Conservation (phyloP, 2,329 filamentous ascomycete genomes). For the Fusarium sp. region DNA sequence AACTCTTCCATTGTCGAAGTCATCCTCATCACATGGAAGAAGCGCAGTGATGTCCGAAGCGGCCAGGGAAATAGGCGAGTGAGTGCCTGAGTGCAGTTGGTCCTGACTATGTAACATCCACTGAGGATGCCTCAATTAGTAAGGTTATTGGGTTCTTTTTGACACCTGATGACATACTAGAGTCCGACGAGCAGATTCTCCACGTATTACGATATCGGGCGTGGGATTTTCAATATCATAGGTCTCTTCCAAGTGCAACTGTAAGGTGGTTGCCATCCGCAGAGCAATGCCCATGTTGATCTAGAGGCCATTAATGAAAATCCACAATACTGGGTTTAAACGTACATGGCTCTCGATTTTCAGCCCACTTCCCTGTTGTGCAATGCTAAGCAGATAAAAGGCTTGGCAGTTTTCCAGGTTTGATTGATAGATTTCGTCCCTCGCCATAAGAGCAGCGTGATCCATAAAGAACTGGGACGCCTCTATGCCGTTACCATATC, state of each 20-base stretch:
- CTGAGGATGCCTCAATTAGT: conserved; percentile 47
- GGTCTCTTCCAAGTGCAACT: conserved; percentile 67
- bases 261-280: conserved; percentile 67
- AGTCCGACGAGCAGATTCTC: conserved; percentile 69
- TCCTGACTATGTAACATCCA: conserved; percentile 73
- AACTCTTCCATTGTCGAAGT: conserved; percentile 63
- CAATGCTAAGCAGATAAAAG: conserved; percentile 70
- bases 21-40: conserved; percentile 65
- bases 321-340: conserved; percentile 7
- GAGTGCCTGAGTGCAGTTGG: conserved; percentile 66
- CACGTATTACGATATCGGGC: conserved; percentile 60
- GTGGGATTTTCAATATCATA: conserved; percentile 60
- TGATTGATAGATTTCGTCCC: conserved; percentile 63
- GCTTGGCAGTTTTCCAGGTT: conserved; percentile 68
- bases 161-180: conserved; percentile 56
- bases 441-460: conserved; percentile 61
- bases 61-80: conserved; percentile 63
- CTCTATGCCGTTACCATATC: conserved; percentile 64
- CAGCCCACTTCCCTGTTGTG: conserved; percentile 68
- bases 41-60: conserved; percentile 67
- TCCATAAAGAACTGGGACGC: conserved; percentile 68
- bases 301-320: conserved; percentile 47
- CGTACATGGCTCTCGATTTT: conserved; percentile 67
- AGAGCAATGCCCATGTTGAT: conserved; percentile 69
- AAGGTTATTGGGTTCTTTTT: not conserved